Percentiles rank a stretch among this genome's conserved stretches.
These are phyloP conservation scores for Cairneyella variabilis DNA, from an alignment of 495 filamentous ascomycete genomes.

Conservation along the genomic window DNA sequence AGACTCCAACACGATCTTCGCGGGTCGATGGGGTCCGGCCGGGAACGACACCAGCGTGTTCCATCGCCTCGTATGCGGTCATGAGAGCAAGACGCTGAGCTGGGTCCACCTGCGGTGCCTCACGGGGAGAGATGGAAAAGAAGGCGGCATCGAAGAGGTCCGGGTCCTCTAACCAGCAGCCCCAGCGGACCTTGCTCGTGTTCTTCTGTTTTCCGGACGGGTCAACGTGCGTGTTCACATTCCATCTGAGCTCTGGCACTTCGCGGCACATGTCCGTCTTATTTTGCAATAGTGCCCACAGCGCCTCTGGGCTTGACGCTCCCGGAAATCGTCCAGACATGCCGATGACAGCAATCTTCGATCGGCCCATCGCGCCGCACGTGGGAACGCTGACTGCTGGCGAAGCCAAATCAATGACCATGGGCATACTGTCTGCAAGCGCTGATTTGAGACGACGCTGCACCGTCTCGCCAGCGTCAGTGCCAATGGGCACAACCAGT, in stretches of 20 bases:
- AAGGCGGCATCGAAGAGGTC: constrained; percentile 83
- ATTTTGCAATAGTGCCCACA: constrained; percentile 70
- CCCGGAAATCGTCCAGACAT: constrained; percentile 76
- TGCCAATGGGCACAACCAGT: background rate
- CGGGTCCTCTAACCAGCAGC: constrained; percentile 84
- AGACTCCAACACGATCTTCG: constrained; percentile 82
- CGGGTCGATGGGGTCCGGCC: constrained; percentile 81
- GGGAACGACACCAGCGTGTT: constrained; percentile 84
- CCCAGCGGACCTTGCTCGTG: constrained; percentile 76
- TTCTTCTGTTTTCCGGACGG: constrained; percentile 74
- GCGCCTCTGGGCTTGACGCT: constrained; percentile 46
- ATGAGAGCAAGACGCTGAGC: constrained; percentile 81
- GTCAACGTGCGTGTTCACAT: constrained; percentile 75
- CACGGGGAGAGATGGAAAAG: constrained; percentile 94
- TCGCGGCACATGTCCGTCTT: constrained; percentile 56
- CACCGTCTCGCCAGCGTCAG: background rate
- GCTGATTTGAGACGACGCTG: background rate
- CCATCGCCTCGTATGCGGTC: constrained; percentile 88
- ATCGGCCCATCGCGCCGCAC: background rate
- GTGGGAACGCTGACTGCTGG: background rate
- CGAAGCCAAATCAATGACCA: background rate
- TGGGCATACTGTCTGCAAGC: background rate
- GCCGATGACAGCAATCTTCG: constrained; percentile 64
- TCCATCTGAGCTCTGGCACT: constrained; percentile 71
- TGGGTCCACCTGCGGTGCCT: constrained; percentile 83